Conservation (phyloP, 2,329 filamentous ascomycete species). For the Lasiodiplodia citricola region DNA sequence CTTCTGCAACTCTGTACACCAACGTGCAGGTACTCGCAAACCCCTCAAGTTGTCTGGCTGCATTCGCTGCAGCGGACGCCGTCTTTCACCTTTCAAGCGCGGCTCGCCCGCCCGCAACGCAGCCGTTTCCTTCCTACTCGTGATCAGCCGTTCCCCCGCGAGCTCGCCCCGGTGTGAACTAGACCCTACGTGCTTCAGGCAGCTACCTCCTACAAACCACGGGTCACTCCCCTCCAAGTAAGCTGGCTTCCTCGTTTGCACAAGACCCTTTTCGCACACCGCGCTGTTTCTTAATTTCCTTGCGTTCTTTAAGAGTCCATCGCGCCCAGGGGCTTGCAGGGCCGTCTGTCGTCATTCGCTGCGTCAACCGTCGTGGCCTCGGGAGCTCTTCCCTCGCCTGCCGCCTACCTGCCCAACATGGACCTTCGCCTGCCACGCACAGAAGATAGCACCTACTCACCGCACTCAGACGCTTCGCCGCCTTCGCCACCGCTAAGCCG, state of each 20-base stretch:
- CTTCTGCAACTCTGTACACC: not conserved
- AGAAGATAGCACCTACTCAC: conserved; percentile 23
- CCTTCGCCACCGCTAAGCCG: conserved; percentile 2
- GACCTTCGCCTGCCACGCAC: conserved; percentile 22
- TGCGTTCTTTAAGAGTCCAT: not conserved
- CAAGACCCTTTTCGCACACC: not conserved
- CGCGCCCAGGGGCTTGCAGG: conserved; percentile 21
- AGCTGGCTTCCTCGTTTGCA: conserved; percentile 21
- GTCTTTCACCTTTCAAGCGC: not conserved
- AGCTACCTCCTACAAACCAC: conserved; percentile 6
- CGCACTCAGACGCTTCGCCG: conserved; percentile 18
- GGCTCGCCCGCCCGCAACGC: not conserved
- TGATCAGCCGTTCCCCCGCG: conserved; percentile 23
- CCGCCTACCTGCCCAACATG: conserved; percentile 20
- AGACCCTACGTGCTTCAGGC: conserved; percentile 20
- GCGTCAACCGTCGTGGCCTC: conserved; percentile 23
- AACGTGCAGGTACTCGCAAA: conserved; percentile 4
- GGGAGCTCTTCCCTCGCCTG: conserved; percentile 14
- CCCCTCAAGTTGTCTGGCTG: not conserved
- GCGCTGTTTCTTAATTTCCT: conserved; percentile 22
- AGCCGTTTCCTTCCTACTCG: conserved; percentile 13
- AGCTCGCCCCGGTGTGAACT: conserved; percentile 18
- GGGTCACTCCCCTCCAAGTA: conserved; percentile 18
- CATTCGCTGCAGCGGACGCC: not conserved
- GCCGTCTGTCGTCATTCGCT: conserved; percentile 15